Conservation (phyloP, 169 alveolate species). For the Plasmodium cynomolgi region DNA sequence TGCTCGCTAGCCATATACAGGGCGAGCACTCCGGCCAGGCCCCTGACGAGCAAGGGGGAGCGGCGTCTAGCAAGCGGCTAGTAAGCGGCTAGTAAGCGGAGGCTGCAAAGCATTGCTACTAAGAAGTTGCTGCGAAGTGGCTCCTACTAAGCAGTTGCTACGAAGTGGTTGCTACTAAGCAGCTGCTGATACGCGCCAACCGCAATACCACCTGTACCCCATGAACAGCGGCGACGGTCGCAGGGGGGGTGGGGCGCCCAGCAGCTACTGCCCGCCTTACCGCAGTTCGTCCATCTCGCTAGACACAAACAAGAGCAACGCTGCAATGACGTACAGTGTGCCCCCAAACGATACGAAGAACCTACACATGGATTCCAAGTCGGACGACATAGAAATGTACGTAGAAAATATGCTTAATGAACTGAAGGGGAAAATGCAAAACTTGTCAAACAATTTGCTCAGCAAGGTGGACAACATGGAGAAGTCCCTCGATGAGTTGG, state of each 20-base stretch:
- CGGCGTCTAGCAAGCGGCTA: background rate
- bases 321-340: background rate
- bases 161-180: background rate
- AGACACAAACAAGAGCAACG: conserved; percentile 1
- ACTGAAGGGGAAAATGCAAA: conserved; percentile 62
- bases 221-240: conserved; percentile 23
- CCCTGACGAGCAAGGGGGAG: conserved; percentile 2
- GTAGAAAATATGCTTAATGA: conserved; percentile 71
- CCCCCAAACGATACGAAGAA: background rate
- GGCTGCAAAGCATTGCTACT: background rate
- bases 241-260: background rate
- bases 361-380: background rate
- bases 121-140: no score
- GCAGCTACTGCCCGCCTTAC: conserved; percentile 6
- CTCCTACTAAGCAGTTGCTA: no score
- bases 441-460: conserved; percentile 34
- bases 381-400: conserved; percentile 51
- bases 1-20: conserved; percentile 42
- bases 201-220: background rate
- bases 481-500: conserved; percentile 42
- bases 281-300: background rate
- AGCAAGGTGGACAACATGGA: conserved; percentile 65
- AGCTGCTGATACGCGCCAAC: background rate
- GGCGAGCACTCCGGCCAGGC: conserved; percentile 56
- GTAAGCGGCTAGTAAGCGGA: background rate